Base-by-base conservation (phyloP, 371 early-diverging fungal genomes). In the Mortierella sp. region DNA sequence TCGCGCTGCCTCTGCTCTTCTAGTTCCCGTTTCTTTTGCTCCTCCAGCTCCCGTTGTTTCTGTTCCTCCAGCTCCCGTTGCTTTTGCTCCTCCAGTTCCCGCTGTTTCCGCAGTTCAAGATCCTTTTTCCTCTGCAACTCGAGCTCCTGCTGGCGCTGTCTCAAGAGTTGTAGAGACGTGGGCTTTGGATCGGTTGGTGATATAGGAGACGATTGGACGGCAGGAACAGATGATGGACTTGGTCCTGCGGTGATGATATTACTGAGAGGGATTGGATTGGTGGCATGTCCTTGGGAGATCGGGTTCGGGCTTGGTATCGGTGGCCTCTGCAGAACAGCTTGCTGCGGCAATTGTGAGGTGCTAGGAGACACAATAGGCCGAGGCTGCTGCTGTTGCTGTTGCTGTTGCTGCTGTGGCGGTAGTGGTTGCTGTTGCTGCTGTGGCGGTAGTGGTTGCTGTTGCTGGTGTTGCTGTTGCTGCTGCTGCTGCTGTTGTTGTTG, bases 111-210 rank as follows among this genome's bases (percentile, higher is more conserved):
- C n/a, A 65, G 16, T 67, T 70, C 50, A 48, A 50, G 68, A 11
- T 53, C 52, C 8, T 24, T 52, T 26, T 75, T 68, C 50, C 68
- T 50, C n/a, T 70, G 76, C 34, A 65, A 13, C 67, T 70, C 50
- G 24, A 50, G 43, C 44, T 53, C 55, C 11, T 55, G 43, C 55
- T 40, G 40, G 16, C 26, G 69, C 43, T 69, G 69, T 41, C 44
- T 24, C 26, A 78, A 55, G 7, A 78, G 68, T 24, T 78, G 78
- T 9, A 66, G 47, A 13, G 78, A 78, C 1, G 78, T 68, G 10
- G 78, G 78, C 47, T 77, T 77, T 19, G 66, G 47, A 22, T 55
- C 77, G 7, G 72, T 72, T 37, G 77, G 77, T 19, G 77, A 76
- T 5, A 76, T 37, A 2, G 71, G 70, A 1, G 75, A 75, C 6